Evolutionary conservation across 1,284 basidiomycete genomes (phyloP), one percentile per base, ranked within the genome.

Genomic region (Ustilago bromivora): DNA sequence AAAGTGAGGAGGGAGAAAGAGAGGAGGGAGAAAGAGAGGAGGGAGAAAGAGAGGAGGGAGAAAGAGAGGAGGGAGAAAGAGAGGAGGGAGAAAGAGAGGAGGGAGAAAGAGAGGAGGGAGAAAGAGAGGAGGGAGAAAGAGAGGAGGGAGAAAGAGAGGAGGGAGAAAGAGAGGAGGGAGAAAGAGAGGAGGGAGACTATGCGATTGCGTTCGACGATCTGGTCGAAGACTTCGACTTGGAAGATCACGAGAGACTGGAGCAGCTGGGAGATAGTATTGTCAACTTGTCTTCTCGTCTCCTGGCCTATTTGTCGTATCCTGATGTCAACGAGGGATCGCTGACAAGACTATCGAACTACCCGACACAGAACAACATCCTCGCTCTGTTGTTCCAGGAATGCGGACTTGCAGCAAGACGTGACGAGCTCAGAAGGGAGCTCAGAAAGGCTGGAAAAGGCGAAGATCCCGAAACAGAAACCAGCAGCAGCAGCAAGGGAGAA

Each of bases 181-280:
- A 61, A 13, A 28, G n/a, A 19, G 13, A 19, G 31, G 47, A 41
- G 31, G 60, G 38, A 15, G 15, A 10, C 15, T 40, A 59, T 15
- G 54, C 46, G n/a, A 32, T 54, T 8, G 56, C 35, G 2, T 70
- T 78, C 31, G 47, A 58, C 32, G 62, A 75, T 46, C 51, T 78
- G 7, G 76, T 78, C 2, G 68, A 75, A 5, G 72, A 78, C 60
- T 78, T 61, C 52, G 76, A 78, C 32, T 54, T 78, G 2, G 76
- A 78, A 58, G 69, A 78, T 46, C 69, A 78, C 60, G 76, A 78
- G 43, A 55, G 76, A 15, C 43, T 78, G 28, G 76, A 78, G 32
- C 76, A 78, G 49, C 63, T 78, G 10, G 76, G 76, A 23, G 76
- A 78, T 36, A 75, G 72, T 31, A 75, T 78, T 43, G 76, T 78